These are phyloP conservation scores for Citrullus amarus DNA, from an alignment of 306 rosid genomes.

Conservation along the genomic window DNA sequence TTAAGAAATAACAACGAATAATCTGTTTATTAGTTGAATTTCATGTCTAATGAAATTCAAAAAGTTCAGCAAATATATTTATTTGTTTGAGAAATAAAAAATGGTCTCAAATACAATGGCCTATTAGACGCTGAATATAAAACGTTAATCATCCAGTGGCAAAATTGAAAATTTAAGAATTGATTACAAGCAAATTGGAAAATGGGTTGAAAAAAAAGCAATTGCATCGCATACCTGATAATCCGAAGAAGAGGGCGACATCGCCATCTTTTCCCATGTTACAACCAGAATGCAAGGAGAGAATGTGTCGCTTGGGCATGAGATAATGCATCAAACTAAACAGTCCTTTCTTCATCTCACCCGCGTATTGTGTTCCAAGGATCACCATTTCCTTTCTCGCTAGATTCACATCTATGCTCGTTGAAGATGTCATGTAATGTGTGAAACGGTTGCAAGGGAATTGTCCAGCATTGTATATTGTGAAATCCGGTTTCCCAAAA, in stretches of 20 bases:
- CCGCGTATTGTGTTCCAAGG: constrained; percentile 92
- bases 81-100: too few species aligned
- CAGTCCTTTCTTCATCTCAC: constrained; percentile 94
- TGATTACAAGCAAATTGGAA: too few species aligned
- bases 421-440: constrained; percentile 90
- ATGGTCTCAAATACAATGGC: too few species aligned
- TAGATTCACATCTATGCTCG: constrained; percentile 76
- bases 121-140: too few species aligned
- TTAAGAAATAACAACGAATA: too few species aligned
- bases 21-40: too few species aligned
- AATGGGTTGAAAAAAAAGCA: too few species aligned
- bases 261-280: constrained; percentile 78
- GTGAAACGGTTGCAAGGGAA: constrained; percentile 92
- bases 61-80: too few species aligned
- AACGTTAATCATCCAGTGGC: too few species aligned
- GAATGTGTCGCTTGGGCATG: constrained; percentile 73
- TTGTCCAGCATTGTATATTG: constrained; percentile 87
- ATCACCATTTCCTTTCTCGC: constrained; percentile 85
- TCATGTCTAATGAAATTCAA: too few species aligned
- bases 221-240: constrained; percentile 45
- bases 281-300: constrained; percentile 89
- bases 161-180: too few species aligned
- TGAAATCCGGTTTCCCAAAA: constrained; percentile 89
- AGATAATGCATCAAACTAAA: constrained; percentile 89
- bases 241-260: constrained; percentile 91